phyloP scores from a whole-genome alignment of 495 filamentous ascomycete species.

The Aspergillus bertholletiae region DNA sequence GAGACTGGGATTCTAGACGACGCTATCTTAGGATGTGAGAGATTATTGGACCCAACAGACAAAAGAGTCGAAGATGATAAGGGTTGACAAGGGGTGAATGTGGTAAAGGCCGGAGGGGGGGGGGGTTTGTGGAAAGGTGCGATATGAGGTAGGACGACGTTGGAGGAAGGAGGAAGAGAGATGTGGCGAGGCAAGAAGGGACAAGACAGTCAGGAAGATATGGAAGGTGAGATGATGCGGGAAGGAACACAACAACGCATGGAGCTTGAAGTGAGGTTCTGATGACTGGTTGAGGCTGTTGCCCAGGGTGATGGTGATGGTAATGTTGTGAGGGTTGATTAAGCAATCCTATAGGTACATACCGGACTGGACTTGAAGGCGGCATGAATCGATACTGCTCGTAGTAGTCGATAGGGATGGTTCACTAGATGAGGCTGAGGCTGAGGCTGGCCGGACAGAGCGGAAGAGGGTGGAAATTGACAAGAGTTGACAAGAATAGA shows the following conservation, averaged over 20 bases:
- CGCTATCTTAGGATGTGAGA: neutral
- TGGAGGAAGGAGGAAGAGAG: neutral
- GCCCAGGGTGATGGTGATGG: neutral
- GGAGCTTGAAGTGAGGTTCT: neutral
- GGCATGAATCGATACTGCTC: no score
- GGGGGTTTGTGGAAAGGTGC: neutral
- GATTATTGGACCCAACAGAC: no score
- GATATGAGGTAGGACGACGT: neutral
- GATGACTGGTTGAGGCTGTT: neutral
- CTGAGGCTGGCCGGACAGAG: no score
- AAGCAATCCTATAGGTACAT: neutral
- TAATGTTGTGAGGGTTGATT: neutral
- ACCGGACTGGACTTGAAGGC: neutral
- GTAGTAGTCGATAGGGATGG: no score
- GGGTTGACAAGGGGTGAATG: neutral
- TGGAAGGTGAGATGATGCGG: constrained; percentile 1
- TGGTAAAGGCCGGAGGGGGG: neutral
- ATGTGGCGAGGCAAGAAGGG: neutral
- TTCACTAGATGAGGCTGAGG: no score
- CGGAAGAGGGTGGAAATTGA: no score
- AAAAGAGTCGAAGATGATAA: no score
- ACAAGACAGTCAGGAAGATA: neutral
- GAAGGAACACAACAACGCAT: neutral
- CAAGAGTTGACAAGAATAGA: no score
- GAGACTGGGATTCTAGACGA: no score